These are phyloP conservation scores for Oryza coarctata DNA, from an alignment of 176 grass and related monocot genomes.

Conservation along the genomic window DNA sequence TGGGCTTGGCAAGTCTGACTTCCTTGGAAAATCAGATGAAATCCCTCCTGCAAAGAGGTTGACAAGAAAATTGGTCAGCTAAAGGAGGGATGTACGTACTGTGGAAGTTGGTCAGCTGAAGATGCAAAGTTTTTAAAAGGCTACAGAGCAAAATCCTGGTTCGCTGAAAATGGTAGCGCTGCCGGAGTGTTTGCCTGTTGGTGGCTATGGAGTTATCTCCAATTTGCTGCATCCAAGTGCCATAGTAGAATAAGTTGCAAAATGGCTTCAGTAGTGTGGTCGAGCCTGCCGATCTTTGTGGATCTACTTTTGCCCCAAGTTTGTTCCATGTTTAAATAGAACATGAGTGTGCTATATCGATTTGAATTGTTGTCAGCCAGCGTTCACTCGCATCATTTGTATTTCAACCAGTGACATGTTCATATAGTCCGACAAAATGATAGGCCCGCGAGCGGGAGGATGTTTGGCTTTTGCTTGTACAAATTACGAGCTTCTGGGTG, in stretches of 20 bases:
- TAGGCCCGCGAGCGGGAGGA: background rate
- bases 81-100: slow-evolving; percentile 4
- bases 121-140: background rate
- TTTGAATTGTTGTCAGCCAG: slow-evolving; percentile 37
- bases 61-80: slow-evolving; percentile 72
- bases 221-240: slow-evolving; percentile 9
- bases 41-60: slow-evolving; percentile 66
- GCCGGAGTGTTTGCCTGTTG: slow-evolving; percentile 7
- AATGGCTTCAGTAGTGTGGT: slow-evolving; percentile 10
- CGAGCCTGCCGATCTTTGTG: slow-evolving; percentile 29
- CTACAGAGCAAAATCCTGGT: slow-evolving; percentile 30
- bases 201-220: background rate
- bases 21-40: slow-evolving; percentile 55
- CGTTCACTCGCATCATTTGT: background rate
- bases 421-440: background rate
- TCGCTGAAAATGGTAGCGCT: slow-evolving; percentile 5
- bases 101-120: background rate
- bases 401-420: slow-evolving; percentile 12
- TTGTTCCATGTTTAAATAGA: slow-evolving; percentile 32
- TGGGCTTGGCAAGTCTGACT: slow-evolving; percentile 63
- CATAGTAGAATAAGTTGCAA: slow-evolving; percentile 23
- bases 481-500: background rate
- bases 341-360: slow-evolving; percentile 38
- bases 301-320: slow-evolving; percentile 18
- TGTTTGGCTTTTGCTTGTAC: slow-evolving; percentile 20